phyloP scores from a whole-genome alignment of 768 basidiomycete genomes.

The Hygrocybe coccinea region DNA sequence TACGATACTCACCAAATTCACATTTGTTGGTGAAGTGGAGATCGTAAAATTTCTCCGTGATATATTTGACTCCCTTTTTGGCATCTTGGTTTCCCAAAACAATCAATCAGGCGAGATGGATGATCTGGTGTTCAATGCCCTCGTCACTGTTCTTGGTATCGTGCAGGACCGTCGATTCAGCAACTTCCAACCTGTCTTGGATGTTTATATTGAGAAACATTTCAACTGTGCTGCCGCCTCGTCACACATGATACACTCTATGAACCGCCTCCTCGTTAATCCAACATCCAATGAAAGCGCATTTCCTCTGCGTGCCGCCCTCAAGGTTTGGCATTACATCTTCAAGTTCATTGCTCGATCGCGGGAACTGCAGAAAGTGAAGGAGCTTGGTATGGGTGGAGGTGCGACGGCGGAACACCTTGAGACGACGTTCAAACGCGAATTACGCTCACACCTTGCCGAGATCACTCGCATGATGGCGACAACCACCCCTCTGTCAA shows the following conservation, averaged over 20 bases:
- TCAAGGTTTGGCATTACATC: constrained; percentile 96
- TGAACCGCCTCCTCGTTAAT: constrained; percentile 75
- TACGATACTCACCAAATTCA: constrained; percentile 74
- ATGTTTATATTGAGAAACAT: constrained; percentile 88
- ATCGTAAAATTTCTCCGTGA: constrained; percentile 89
- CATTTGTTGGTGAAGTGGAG: constrained; percentile 91
- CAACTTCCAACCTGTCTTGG: constrained; percentile 90
- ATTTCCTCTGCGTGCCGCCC: constrained; percentile 74
- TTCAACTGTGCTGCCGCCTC: constrained; percentile 78
- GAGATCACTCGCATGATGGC: constrained; percentile 91
- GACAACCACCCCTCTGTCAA: constrained; percentile 66
- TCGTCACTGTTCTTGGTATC: constrained; percentile 88
- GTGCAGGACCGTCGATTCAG: constrained; percentile 92
- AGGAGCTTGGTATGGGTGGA: constrained; percentile 72
- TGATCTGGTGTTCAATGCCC: constrained; percentile 79
- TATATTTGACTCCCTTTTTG: constrained; percentile 91
- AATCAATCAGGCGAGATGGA: constrained; percentile 81
- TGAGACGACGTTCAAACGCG: constrained; percentile 79
- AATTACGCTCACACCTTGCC: constrained; percentile 67
- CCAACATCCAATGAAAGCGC: constrained; percentile 71
- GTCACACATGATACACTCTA: constrained; percentile 79
- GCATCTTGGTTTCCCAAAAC: constrained; percentile 69
- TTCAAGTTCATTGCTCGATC: constrained; percentile 94
- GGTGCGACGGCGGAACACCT: constrained; percentile 83
- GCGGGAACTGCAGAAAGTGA: constrained; percentile 78